These are phyloP conservation scores for Penicillium janthinellum DNA, from an alignment of 2,329 filamentous ascomycete genomes.

Conservation along the genomic window DNA sequence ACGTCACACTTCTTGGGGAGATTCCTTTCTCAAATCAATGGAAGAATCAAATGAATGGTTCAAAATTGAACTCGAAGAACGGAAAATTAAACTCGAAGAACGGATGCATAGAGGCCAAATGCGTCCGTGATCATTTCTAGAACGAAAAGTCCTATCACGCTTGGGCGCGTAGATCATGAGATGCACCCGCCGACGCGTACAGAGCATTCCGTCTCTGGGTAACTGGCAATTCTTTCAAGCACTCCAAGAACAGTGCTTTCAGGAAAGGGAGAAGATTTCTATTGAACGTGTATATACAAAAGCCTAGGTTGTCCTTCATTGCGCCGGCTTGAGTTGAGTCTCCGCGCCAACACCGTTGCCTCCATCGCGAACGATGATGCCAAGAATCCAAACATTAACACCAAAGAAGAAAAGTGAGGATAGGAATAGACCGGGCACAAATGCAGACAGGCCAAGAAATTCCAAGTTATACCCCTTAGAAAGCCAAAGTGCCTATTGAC, in stretches of 20 bases:
- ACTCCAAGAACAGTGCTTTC: not conserved
- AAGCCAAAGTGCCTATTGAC: slow-evolving; percentile 63
- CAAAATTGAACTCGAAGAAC: no score
- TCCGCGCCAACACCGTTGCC: slow-evolving; percentile 17
- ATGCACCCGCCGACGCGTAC: no score
- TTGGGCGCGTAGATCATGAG: no score
- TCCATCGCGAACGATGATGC: slow-evolving; percentile 73
- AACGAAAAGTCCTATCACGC: no score
- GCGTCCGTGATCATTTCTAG: no score
- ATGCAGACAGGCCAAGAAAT: slow-evolving; percentile 79
- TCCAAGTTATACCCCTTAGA: slow-evolving; percentile 75
- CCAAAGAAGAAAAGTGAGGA: slow-evolving; percentile 78
- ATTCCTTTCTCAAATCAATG: no score
- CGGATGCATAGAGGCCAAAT: no score
- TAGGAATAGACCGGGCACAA: slow-evolving; percentile 79
- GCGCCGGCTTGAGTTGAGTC: not conserved
- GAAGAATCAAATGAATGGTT: no score
- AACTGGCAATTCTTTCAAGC: no score
- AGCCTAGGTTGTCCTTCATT: not conserved
- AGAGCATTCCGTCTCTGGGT: no score
- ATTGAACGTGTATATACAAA: not conserved
- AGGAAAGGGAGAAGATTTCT: not conserved
- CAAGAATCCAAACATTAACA: slow-evolving; percentile 84
- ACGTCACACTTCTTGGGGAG: no score
- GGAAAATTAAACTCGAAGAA: no score